phyloP scores from a whole-genome alignment of 345 rosid species.

The Mallotus nudiflorus region DNA sequence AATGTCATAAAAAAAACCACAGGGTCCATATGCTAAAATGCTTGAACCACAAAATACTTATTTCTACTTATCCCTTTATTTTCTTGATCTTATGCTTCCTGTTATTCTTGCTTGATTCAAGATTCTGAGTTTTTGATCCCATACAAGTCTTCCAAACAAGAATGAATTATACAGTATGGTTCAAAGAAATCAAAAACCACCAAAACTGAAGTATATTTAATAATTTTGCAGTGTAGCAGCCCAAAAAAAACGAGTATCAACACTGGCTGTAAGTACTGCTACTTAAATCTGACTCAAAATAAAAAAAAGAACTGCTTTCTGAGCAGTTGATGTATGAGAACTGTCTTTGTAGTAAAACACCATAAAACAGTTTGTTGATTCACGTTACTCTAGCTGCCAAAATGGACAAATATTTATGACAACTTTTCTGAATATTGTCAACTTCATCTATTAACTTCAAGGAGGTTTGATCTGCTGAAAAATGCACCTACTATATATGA shows the following conservation, averaged over 20 bases:
- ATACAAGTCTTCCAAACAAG: background rate
- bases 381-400: background rate
- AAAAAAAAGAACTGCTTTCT: background rate
- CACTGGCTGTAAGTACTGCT: background rate
- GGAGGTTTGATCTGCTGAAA: background rate
- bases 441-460: background rate
- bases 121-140: background rate
- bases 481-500: background rate
- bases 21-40: too few relatives aligned
- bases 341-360: background rate
- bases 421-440: background rate
- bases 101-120: background rate
- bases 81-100: background rate
- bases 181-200: background rate
- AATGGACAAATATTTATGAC: background rate
- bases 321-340: background rate
- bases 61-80: too few relatives aligned
- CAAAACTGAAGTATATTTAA: background rate
- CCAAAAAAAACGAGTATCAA: too few relatives aligned
- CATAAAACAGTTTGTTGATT: background rate
- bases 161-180: background rate
- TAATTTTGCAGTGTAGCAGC: background rate
- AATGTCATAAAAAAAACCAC: too few relatives aligned
- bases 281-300: background rate
- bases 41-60: too few relatives aligned